These are phyloP conservation scores for Lachnellula arida DNA, from an alignment of 2,329 filamentous ascomycete genomes.

Conservation along the genomic window DNA sequence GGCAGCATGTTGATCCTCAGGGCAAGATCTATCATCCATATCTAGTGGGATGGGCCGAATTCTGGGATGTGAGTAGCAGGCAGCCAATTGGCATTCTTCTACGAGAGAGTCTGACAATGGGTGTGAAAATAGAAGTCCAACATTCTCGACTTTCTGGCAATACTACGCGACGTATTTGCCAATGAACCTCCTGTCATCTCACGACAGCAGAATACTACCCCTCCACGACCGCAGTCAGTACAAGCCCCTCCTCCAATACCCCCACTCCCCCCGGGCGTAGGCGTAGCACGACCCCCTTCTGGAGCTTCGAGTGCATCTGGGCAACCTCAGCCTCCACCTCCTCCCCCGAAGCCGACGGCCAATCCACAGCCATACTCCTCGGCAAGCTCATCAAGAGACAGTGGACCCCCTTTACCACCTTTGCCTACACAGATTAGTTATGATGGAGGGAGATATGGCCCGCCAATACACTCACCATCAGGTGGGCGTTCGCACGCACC, in stretches of 20 bases:
- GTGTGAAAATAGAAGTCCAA: constrained; percentile 63
- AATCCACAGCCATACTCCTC: constrained; percentile 15
- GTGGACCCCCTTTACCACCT: constrained; percentile 32
- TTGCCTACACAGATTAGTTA: constrained; percentile 23
- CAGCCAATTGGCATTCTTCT: not conserved
- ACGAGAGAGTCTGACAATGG: not conserved
- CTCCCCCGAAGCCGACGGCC: constrained; percentile 29
- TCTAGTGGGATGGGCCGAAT: constrained; percentile 80
- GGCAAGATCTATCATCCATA: constrained; percentile 96
- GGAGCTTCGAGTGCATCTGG: constrained; percentile 30
- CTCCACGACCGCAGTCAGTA: constrained; percentile 34
- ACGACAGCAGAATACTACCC: constrained; percentile 50
- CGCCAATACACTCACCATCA: constrained; percentile 16
- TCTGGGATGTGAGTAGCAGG: constrained; percentile 76
- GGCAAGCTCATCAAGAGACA: constrained; percentile 17
- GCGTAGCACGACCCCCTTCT: constrained; percentile 43
- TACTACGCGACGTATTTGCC: constrained; percentile 81
- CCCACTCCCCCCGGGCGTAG: constrained; percentile 64
- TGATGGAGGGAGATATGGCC: constrained; percentile 19
- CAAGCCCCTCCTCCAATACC: constrained; percentile 62
- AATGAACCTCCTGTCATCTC: constrained; percentile 91
- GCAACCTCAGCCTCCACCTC: constrained; percentile 29
- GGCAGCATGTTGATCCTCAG: constrained; percentile 91
- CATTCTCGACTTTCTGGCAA: constrained; percentile 73
- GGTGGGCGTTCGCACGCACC: constrained; percentile 21